These are phyloP conservation scores for Blechomonas ayalai DNA, from an alignment of 208 protist species.

Conservation along the genomic window DNA sequence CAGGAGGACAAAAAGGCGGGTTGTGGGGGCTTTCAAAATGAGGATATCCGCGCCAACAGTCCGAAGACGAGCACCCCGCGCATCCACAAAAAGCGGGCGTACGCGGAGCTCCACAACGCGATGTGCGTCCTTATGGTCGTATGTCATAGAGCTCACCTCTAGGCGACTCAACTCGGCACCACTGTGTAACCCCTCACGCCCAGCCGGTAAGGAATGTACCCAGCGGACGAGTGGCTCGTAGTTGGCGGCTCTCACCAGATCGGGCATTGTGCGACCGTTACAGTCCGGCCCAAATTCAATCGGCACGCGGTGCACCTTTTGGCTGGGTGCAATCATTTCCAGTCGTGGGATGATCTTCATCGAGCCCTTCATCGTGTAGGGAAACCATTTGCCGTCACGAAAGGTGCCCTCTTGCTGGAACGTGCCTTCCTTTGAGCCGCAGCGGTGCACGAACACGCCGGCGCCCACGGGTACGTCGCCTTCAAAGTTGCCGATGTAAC, in stretches of 20 bases:
- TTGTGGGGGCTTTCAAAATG: constrained; percentile 52
- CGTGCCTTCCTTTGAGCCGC: constrained; percentile 41
- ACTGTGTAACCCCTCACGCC: constrained; percentile 2
- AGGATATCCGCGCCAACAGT: constrained; percentile 27
- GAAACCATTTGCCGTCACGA: constrained; percentile 54
- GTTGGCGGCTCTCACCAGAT: constrained; percentile 79
- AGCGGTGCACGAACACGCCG: constrained; percentile 79
- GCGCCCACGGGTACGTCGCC: constrained; percentile 60
- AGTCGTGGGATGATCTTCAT: constrained; percentile 48
- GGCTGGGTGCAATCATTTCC: constrained; percentile 46
- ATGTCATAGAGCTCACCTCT: constrained; percentile 47
- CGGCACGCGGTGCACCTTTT: constrained; percentile 45
- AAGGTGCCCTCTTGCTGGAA: constrained; percentile 80
- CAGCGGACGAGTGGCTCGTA: constrained; percentile 62
- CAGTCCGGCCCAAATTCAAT: constrained; percentile 50
- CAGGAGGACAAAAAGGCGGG: constrained; percentile 60
- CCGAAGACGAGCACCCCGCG: constrained; percentile 27
- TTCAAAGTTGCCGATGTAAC: constrained; percentile 80
- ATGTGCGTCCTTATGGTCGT: constrained; percentile 21
- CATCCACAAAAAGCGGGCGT: constrained; percentile 44
- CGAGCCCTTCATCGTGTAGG: constrained; percentile 48
- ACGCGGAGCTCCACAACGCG: constrained; percentile 46
- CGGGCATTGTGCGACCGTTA: constrained; percentile 51
- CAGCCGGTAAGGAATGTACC: constrained; percentile 31
- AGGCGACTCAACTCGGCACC: constrained; percentile 39